Percentiles rank a stretch among this genome's conserved stretches.
phyloP scores from a whole-genome alignment of 2,329 filamentous ascomycete species.

The Penicillium sp. region DNA sequence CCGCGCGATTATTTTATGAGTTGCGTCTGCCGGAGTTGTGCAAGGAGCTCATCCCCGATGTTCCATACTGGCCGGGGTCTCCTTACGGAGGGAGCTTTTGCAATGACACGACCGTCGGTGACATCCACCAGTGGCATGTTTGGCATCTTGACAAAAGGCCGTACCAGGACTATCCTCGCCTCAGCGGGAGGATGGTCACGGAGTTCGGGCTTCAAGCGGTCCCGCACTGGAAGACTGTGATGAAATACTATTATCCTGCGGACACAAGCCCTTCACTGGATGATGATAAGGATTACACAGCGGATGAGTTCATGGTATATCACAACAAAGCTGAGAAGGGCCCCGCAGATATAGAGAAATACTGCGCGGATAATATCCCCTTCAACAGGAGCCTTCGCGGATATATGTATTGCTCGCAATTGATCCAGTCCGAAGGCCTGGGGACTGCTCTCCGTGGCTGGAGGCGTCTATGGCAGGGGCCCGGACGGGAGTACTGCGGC shows the following conservation, averaged over 20 bases:
- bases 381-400: conserved; percentile 54
- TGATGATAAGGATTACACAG: conserved; percentile 38
- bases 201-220: conserved; percentile 97
- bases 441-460: conserved; percentile 64
- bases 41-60: conserved; percentile 66
- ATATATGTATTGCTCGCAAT: conserved; percentile 70
- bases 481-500: conserved; percentile 44
- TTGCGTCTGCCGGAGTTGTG: conserved; percentile 80
- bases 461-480: conserved; percentile 50
- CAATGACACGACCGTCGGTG: conserved; percentile 81
- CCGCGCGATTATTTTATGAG: conserved; percentile 92
- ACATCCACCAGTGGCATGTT: conserved; percentile 94
- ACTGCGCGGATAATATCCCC: background rate
- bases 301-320: conserved; percentile 70
- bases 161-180: conserved; percentile 86
- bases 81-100: conserved; percentile 82
- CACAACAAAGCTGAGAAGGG: conserved; percentile 82
- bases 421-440: conserved; percentile 63
- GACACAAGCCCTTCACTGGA: conserved; percentile 84
- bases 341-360: background rate
- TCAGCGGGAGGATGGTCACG: conserved; percentile 88
- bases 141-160: conserved; percentile 64
- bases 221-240: conserved; percentile 81
- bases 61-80: conserved; percentile 79
- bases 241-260: conserved; percentile 73